These are phyloP conservation scores for Amphibolis antarctica DNA, from an alignment of 106 monocot genomes.

Conservation along the genomic window DNA sequence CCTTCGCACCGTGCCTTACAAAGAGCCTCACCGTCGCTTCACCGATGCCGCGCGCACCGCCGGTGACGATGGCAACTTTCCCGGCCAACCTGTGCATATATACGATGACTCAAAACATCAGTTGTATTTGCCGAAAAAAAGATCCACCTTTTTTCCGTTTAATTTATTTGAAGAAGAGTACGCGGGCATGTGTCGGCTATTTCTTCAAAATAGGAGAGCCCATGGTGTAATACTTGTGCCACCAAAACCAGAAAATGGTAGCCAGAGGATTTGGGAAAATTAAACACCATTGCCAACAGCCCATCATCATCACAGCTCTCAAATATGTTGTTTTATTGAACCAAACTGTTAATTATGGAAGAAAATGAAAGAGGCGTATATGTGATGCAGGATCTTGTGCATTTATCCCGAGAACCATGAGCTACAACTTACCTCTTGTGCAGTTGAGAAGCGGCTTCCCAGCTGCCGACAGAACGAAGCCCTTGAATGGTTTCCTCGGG, in stretches of 20 bases:
- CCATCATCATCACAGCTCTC: background rate
- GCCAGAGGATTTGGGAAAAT: background rate
- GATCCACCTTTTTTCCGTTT: too few relatives aligned
- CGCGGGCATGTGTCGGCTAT: too few relatives aligned
- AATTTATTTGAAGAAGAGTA: too few relatives aligned
- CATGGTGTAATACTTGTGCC: background rate
- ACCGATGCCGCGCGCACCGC: constrained; percentile 60
- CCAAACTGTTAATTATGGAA: background rate
- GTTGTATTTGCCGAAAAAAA: too few relatives aligned
- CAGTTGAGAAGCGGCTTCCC: background rate
- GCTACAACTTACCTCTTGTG: background rate
- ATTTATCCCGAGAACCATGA: background rate
- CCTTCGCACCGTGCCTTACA: constrained; percentile 41
- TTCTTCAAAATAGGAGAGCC: too few relatives aligned
- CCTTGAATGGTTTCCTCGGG: constrained; percentile 1
- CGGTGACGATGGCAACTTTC: constrained; percentile 59
- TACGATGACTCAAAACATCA: background rate
- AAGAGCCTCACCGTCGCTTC: constrained; percentile 58
- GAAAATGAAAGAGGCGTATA: background rate
- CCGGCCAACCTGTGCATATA: constrained; percentile 44
- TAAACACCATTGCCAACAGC: background rate
- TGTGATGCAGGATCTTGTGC: background rate
- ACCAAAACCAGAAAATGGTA: background rate
- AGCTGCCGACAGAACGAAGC: background rate
- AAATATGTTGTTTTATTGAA: background rate